Evolutionary conservation across 768 basidiomycete species (phyloP), one percentile per base, ranked within the genome.

Genomic region (Suillus placidus): DNA sequence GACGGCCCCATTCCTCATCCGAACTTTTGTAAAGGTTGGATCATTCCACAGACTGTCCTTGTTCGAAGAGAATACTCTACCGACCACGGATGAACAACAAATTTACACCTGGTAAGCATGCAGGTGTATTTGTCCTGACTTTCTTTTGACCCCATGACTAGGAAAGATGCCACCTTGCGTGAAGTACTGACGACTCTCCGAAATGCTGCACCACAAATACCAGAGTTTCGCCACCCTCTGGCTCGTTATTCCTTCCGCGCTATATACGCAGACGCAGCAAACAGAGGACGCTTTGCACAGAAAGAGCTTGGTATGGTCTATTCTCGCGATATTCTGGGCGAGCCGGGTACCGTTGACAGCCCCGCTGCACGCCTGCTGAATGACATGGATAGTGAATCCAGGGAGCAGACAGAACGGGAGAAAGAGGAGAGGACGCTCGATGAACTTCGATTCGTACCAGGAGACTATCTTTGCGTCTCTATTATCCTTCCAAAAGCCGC

Each of bases 231-330:
- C 60, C 92, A 94, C 73, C 91, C 93, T 6, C 87, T 93, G 42
- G 92, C 91, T 0, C 87, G 91, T 30, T 94, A 91, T 77, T 86
- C 87, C 9, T 94, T 94, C 83, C 85, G 89, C 45, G 87, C 91
- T 10, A 85, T 94, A 58, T 93, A 89, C 68, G 91, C 90, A 5
- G 93, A 93, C 73, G 81, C 87, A 10, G 83, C 85, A 7, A 87
- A 86, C 75, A 87, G 89, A 68, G 92, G 92, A 6, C 84, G 87
- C 18, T 91, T 88, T 68, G 80, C 87, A 0, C 85, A 87, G 73
- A 93, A 93, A 78, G 93, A 94, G 51, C 85, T 94, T 51, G 93
- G 93, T 34, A 84, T 85, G 71, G 89, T 94, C 45, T 91, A 92
- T 76, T 91, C 92, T 52, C 88, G 92, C 67, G 93, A 94, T 77